Percentiles rank a stretch among this genome's conserved stretches.
Evolutionary conservation across 352 stramenopile species (phyloP).

Genomic region (Achlya hypogyna): DNA sequence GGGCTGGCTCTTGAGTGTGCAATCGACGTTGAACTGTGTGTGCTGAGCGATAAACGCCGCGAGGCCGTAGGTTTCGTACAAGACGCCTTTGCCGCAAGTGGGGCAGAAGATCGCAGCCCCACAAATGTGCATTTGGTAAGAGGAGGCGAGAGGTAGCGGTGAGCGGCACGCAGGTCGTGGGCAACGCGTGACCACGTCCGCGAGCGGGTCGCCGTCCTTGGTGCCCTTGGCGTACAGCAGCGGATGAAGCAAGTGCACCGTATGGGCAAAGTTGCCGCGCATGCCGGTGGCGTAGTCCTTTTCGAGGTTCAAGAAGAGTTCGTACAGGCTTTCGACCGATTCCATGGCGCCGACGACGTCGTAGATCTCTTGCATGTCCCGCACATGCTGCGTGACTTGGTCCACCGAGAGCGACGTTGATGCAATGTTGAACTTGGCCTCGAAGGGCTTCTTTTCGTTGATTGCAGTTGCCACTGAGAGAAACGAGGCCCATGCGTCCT

Average conservation of each 20-base stretch:
- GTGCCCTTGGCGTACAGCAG: neutral
- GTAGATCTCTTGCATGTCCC: conserved; percentile 12
- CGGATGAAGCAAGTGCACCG: conserved; percentile 12
- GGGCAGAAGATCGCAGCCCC: neutral
- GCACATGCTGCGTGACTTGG: neutral
- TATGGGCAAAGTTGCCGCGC: conserved; percentile 15
- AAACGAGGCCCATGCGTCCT: conserved; percentile 1
- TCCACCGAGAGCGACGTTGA: neutral
- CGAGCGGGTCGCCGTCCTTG: neutral
- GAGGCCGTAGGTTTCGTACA: neutral
- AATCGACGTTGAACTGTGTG: neutral
- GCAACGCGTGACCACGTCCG: neutral
- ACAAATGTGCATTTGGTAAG: conserved; percentile 19
- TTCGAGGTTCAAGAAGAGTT: conserved; percentile 1
- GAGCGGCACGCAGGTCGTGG: neutral
- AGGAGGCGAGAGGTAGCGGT: neutral
- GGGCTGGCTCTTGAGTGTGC: neutral
- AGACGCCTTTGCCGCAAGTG: neutral
- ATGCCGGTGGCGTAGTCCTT: neutral
- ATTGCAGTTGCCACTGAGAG: neutral
- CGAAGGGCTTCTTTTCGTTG: neutral
- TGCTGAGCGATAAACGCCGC: neutral
- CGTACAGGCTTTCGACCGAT: neutral
- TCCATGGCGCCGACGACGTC: neutral
- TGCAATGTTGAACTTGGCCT: neutral